Evolutionary conservation across 345 rosid species (phyloP).

Genomic region (Kandelia obovata): DNA sequence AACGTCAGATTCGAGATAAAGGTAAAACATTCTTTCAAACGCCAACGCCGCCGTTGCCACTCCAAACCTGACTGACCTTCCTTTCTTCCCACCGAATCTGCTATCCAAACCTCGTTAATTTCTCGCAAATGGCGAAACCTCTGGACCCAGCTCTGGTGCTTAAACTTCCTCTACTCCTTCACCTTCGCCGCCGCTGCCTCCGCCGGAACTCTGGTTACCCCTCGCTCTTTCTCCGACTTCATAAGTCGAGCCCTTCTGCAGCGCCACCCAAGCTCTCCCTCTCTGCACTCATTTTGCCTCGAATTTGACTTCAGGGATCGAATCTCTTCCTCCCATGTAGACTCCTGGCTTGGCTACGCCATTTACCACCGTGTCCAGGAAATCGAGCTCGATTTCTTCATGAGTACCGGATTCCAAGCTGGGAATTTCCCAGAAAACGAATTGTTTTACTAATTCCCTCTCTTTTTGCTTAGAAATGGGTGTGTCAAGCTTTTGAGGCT

Average conservation of each 20-base stretch:
- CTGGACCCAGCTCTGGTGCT: background rate
- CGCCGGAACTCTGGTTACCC: background rate
- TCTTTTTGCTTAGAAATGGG: slow-evolving; percentile 3
- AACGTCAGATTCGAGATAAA: too few relatives aligned
- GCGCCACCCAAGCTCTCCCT: background rate
- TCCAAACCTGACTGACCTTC: background rate
- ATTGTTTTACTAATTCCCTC: background rate
- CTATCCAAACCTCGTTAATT: background rate
- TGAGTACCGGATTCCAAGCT: background rate
- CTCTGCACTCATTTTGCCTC: background rate
- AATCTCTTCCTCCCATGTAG: slow-evolving; percentile 6
- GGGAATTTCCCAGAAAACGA: background rate
- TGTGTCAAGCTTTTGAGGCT: slow-evolving; percentile 3
- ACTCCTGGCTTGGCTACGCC: slow-evolving; percentile 5
- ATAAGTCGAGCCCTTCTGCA: slow-evolving; percentile 5
- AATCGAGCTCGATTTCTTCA: slow-evolving; percentile 6
- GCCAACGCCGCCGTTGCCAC: background rate
- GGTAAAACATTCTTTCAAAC: too few relatives aligned
- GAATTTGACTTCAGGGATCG: background rate
- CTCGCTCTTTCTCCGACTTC: slow-evolving; percentile 2
- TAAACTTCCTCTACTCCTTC: slow-evolving; percentile 5
- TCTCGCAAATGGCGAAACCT: slow-evolving; percentile 5
- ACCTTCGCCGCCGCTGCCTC: background rate
- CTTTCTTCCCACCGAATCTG: slow-evolving; percentile 2
- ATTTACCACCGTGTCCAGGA: background rate